A percentile compares a stretch with the other conserved stretches of the same genome.
Evolutionary conservation across 192 early-diverging fungal genomes (phyloP).

Genomic region (Spizellomyces punctatus): DNA sequence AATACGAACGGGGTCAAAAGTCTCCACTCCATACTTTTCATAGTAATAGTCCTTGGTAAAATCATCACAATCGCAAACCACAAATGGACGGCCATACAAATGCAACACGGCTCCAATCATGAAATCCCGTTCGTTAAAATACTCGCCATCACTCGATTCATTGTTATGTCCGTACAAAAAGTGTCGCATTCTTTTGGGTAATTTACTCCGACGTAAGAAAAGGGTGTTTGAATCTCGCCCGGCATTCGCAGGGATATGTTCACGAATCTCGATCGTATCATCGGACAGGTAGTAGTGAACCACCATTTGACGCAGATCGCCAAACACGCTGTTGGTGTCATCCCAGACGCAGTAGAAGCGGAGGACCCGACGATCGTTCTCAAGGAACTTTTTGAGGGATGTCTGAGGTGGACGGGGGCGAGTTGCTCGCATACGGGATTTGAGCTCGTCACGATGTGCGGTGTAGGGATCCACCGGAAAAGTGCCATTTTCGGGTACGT

Average conservation of each 20-base stretch:
- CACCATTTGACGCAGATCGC: slow-evolving; percentile 61
- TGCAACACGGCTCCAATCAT: slow-evolving; percentile 60
- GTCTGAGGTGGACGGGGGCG: slow-evolving; percentile 45
- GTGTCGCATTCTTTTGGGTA: slow-evolving; percentile 51
- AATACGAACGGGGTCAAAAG: slow-evolving; percentile 55
- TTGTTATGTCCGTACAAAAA: slow-evolving; percentile 28
- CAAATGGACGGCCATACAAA: slow-evolving; percentile 59
- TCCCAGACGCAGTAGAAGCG: slow-evolving; percentile 70
- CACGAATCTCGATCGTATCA: slow-evolving; percentile 62
- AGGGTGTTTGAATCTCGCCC: slow-evolving; percentile 59
- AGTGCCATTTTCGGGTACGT: slow-evolving; percentile 36
- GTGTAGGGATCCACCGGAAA: slow-evolving; percentile 62
- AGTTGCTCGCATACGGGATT: slow-evolving; percentile 53
- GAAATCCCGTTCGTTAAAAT: slow-evolving; percentile 56
- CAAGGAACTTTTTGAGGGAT: slow-evolving; percentile 61
- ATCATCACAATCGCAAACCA: slow-evolving; percentile 66
- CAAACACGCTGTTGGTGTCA: slow-evolving; percentile 58
- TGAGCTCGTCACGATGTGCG: slow-evolving; percentile 44
- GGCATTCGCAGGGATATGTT: slow-evolving; percentile 55
- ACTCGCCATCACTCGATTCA: slow-evolving; percentile 38
- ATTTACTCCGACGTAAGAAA: slow-evolving; percentile 50
- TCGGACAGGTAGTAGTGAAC: slow-evolving; percentile 65
- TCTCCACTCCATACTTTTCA: slow-evolving; percentile 54
- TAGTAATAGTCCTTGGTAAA: slow-evolving; percentile 59
- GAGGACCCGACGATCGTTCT: slow-evolving; percentile 63